A percentile compares a stretch with the other conserved stretches of the same genome.
Conservation (phyloP, 139 green algal species). For the Coelastrella sp. region DNA sequence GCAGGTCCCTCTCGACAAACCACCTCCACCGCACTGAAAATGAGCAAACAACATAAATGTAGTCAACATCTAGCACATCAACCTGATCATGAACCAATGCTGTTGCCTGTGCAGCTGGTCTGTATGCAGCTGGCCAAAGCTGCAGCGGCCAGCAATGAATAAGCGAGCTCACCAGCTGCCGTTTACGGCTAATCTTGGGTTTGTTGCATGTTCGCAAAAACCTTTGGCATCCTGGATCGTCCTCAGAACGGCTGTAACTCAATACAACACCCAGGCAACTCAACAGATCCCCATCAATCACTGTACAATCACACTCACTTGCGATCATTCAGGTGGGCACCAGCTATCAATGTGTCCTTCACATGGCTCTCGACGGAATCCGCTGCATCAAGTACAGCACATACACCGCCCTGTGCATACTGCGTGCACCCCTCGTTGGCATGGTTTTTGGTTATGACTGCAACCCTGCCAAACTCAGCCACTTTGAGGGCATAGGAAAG, state of each 20-base stretch:
- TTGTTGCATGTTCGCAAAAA: too few species aligned
- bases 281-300: too few species aligned
- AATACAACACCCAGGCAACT: too few species aligned
- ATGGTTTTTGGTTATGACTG: slow-evolving; percentile 93
- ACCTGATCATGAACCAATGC: too few species aligned
- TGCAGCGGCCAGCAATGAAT: too few species aligned
- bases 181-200: too few species aligned
- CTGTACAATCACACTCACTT: slow-evolving; percentile 65
- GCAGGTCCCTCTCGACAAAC: slow-evolving; percentile 92
- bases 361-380: slow-evolving; percentile 93
- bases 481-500: slow-evolving; percentile 96
- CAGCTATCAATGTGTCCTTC: slow-evolving; percentile 91
- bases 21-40: slow-evolving; percentile 87
- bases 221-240: too few species aligned
- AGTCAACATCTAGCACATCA: too few species aligned
- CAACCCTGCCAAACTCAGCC: slow-evolving; percentile 91
- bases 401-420: slow-evolving; percentile 95
- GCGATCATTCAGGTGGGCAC: slow-evolving; percentile 83
- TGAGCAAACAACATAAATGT: too few species aligned
- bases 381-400: slow-evolving; percentile 89
- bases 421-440: slow-evolving; percentile 86
- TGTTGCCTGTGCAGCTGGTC: too few species aligned
- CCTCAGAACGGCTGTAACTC: too few species aligned
- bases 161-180: too few species aligned
- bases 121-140: not conserved